Evolutionary conservation across 495 filamentous ascomycete species (phyloP), one percentile per base, ranked within the genome.

Genomic region (Podospora bellae-mahoneyi): DNA sequence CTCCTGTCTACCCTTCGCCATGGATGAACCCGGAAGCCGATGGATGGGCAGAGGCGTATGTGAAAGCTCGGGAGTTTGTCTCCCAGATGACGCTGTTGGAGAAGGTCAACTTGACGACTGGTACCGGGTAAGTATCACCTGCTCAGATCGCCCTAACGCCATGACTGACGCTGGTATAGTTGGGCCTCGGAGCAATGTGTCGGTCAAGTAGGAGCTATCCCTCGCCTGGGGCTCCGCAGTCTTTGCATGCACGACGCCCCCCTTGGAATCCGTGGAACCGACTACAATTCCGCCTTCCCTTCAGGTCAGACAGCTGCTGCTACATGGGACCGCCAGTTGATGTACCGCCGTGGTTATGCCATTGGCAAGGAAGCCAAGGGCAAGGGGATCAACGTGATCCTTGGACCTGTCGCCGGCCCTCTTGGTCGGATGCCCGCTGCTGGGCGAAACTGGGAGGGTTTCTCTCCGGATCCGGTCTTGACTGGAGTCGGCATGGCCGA

Each of bases 101-200:
- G 82, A 97, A 97, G 83, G 91, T 97, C 75, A 97, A 97, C 73
- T 73, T 97, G 67, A 96, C 93, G 1, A 96, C 92, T 10, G 93
- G 93, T 76, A 83, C 89, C 69, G 93, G 93, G 83, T 92, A 73
- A 78, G 84, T 78, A 28, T 19, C 26, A 4, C 26, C 60, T 9
- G 2, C 53, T 39, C 10, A 18, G n/a, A 2, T 4, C 18, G 23
- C 48, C 13, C 16, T 4, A 15, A 60, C 30, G 59, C 5, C 48
- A 53, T 65, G 39, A 27, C 71, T 81, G 48, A 80, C 68, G 60
- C 9, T 27, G 65, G 10, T 27, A 66, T 68, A 92, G 91, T 15
- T 97, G 93, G 93, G 74, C 84, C 71, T 81, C 84, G 28, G 92
- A 91, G 66, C 84, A 85, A 73, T 96, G 93, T 74, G 93, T 97